These are phyloP conservation scores for Aquilaria sinensis DNA, from an alignment of 345 rosid species.

Conservation along the genomic window DNA sequence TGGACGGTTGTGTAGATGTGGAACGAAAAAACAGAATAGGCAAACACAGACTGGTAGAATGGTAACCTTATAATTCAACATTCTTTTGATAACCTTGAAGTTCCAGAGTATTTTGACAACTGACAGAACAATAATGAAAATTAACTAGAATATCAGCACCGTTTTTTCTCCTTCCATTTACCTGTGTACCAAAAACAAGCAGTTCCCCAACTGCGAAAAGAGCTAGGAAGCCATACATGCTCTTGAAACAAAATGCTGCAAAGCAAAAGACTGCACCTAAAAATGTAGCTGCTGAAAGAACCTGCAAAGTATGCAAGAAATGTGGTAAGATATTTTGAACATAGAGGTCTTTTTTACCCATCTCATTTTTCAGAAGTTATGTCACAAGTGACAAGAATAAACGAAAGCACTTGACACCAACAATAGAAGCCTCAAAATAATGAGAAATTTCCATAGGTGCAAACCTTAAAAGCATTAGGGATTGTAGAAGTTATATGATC, in stretches of 20 bases:
- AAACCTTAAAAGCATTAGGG: slow-evolving; percentile 91
- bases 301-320: slow-evolving; percentile 37
- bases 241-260: slow-evolving; percentile 72
- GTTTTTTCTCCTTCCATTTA: slow-evolving; percentile 14
- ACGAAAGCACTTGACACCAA: background rate
- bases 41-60: background rate
- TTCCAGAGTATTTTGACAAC: too few species aligned
- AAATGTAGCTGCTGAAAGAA: slow-evolving; percentile 66
- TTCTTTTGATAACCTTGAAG: background rate
- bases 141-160: too few species aligned
- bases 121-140: too few species aligned
- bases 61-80: background rate
- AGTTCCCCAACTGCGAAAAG: slow-evolving; percentile 82
- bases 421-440: background rate
- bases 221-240: slow-evolving; percentile 77
- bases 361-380: too few species aligned
- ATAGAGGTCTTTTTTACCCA: background rate
- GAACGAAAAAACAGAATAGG: too few species aligned
- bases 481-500: slow-evolving; percentile 69
- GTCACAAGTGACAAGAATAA: background rate
- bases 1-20: too few species aligned
- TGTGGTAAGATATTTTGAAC: background rate
- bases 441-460: background rate
- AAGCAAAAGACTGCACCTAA: slow-evolving; percentile 79
- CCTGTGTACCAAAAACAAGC: slow-evolving; percentile 89